Percentiles rank a stretch among this genome's conserved stretches.
These are phyloP conservation scores for Chytriomyces sp. DNA, from an alignment of 192 early-diverging fungal species.

Conservation along the genomic window DNA sequence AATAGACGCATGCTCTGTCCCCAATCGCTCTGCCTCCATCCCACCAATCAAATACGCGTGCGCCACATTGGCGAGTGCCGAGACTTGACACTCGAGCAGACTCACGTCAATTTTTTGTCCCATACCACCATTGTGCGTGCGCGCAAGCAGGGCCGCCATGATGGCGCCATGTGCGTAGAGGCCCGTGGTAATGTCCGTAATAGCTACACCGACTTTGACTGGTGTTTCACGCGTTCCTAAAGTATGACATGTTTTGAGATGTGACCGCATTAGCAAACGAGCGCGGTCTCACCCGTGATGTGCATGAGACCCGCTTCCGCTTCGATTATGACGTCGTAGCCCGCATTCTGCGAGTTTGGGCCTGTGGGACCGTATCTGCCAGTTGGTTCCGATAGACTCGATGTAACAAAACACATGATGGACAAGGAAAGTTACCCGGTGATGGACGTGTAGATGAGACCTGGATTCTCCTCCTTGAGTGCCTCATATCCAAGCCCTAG, in stretches of 20 bases:
- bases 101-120: conserved; percentile 91
- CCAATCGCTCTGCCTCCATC: conserved; percentile 71
- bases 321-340: conserved; percentile 77
- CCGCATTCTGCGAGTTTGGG: conserved; percentile 75
- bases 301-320: conserved; percentile 92
- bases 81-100: conserved; percentile 85
- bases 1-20: conserved; percentile 86
- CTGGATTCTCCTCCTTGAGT: conserved; percentile 67
- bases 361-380: conserved; percentile 87
- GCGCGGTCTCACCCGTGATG: conserved; percentile 76
- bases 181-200: conserved; percentile 79
- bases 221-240: conserved; percentile 63
- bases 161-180: conserved; percentile 89
- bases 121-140: conserved; percentile 55
- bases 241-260: background rate
- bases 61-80: conserved; percentile 87
- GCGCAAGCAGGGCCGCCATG: conserved; percentile 78
- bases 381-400: background rate
- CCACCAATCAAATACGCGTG: conserved; percentile 84
- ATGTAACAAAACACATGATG: background rate
- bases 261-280: background rate
- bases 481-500: conserved; percentile 79
- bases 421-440: no score
- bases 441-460: conserved; percentile 86
- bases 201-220: conserved; percentile 95